Base-by-base conservation (phyloP, 108 stramenopile species). In the Fragilariopsis cylindrus region DNA sequence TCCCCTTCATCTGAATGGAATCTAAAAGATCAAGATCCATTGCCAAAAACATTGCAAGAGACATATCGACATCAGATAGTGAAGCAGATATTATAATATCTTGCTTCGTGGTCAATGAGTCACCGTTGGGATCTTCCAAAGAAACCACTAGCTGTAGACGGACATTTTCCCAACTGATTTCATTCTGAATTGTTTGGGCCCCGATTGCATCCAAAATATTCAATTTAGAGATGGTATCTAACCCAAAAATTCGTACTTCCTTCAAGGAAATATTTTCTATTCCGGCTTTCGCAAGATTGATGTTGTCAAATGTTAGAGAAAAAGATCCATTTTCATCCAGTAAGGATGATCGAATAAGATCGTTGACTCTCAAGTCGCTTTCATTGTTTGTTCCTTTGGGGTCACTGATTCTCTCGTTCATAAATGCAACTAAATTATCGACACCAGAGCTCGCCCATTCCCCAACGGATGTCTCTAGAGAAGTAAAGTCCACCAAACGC, bases 401-500 rank as follows among this genome's bases (percentile, higher is more conserved):
- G 44, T 74, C 76, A 40, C 73, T 72, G 2, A 80, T 57, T 49
- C 45, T 64, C 62, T 73, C 58, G 7, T 81, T 72, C 54, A 89
- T 65, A 68, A 86, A 89, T 19, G 52, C 66, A 3, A 70, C 21
- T 45, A 78, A 64, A 57, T 83, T 70, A 43, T 77, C 76, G 41
- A 90, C 21, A 4, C 73, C 82, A 50, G 74, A 63, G 21, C 76
- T 74, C 30, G 82, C 84, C 87, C 82, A 87, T 49, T 77, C 53
- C 41, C 82, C 86, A 41, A 88, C 30, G 41, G 70, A 76, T 8
- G 62, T 54, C 18, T 76, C 77, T 8, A 89, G 78, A 52, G 77
- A 57, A n/a, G 86, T 80, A 53, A 85, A 89, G 63, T 91, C 83
- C n/a, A 91, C 66, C 62, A 91, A 69, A 8, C 74, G 71, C n/a